phyloP scores from a whole-genome alignment of 345 rosid genomes.

The Moricandia moricandioides region DNA sequence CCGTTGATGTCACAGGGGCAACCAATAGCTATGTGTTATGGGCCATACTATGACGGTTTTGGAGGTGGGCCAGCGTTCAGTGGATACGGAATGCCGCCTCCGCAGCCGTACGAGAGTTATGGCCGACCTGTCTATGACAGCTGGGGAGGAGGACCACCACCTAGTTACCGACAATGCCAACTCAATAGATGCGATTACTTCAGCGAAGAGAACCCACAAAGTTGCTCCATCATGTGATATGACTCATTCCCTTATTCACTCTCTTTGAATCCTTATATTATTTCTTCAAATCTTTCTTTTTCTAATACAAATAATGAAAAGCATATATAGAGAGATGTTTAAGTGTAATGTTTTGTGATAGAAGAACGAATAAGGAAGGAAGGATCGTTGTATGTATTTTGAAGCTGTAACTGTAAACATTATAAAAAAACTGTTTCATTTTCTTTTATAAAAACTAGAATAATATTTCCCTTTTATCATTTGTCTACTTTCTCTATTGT shows the following conservation, averaged over 20 bases:
- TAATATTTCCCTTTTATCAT: not conserved
- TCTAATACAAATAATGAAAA: constrained; percentile 13
- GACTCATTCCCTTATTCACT: not conserved
- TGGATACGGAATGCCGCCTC: constrained; percentile 36
- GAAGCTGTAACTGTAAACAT: constrained; percentile 22
- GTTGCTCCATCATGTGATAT: constrained; percentile 56
- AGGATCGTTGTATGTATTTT: constrained; percentile 12
- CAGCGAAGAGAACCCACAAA: constrained; percentile 49
- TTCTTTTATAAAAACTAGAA: not conserved
- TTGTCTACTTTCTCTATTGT: not conserved
- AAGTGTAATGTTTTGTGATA: constrained; percentile 31
- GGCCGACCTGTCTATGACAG: constrained; percentile 61
- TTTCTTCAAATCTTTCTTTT: not conserved
- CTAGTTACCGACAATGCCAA: constrained; percentile 15
- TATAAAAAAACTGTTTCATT: constrained; percentile 18
- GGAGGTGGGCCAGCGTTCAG: constrained; percentile 39
- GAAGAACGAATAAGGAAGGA: constrained; percentile 19
- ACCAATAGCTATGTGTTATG: constrained; percentile 29
- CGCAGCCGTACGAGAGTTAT: constrained; percentile 31
- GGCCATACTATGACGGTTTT: constrained; percentile 28
- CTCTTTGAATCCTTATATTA: not conserved
- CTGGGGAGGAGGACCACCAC: constrained; percentile 52
- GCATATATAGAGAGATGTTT: constrained; percentile 25
- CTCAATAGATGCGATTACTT: constrained; percentile 43
- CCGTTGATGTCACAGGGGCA: constrained; percentile 27